A percentile compares a stretch with the other conserved stretches of the same genome.
These are phyloP conservation scores for Crucibulum parvulum DNA, from an alignment of 1,284 basidiomycete genomes.

Conservation along the genomic window DNA sequence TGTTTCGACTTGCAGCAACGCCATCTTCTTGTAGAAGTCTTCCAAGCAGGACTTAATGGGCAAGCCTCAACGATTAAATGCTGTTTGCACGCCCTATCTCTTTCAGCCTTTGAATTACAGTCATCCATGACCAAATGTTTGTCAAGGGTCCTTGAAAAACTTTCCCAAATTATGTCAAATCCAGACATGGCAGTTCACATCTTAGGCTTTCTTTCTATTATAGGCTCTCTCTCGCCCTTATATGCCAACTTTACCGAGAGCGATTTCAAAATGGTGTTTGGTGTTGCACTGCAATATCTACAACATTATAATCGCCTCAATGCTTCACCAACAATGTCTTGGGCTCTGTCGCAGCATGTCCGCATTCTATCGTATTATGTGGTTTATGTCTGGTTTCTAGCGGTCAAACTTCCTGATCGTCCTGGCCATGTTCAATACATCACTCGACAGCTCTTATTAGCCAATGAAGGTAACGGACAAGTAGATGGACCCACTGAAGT, in stretches of 20 bases:
- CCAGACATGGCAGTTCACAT: slow-evolving; percentile 96
- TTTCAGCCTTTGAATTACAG: slow-evolving; percentile 91
- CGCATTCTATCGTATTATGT: slow-evolving; percentile 93
- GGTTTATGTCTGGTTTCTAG: slow-evolving; percentile 96
- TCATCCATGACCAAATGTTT: slow-evolving; percentile 85
- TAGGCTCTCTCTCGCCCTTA: slow-evolving; percentile 79
- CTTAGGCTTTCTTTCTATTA: slow-evolving; percentile 89
- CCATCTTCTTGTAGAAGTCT: slow-evolving; percentile 84
- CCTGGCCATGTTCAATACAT: slow-evolving; percentile 88
- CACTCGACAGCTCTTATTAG: slow-evolving; percentile 86
- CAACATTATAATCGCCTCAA: slow-evolving; percentile 86
- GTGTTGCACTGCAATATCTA: slow-evolving; percentile 94
- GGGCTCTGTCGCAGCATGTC: slow-evolving; percentile 95
- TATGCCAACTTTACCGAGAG: slow-evolving; percentile 94
- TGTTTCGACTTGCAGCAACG: slow-evolving; percentile 78
- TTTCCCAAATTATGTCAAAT: slow-evolving; percentile 95
- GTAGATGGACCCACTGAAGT: slow-evolving; percentile 95
- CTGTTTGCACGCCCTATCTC: slow-evolving; percentile 89
- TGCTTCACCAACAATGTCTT: slow-evolving; percentile 67
- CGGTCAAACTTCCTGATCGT: slow-evolving; percentile 86
- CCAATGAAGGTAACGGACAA: slow-evolving; percentile 79
- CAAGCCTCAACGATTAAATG: slow-evolving; percentile 88
- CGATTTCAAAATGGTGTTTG: slow-evolving; percentile 95
- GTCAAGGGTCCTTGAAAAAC: slow-evolving; percentile 84
- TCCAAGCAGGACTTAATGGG: slow-evolving; percentile 83